These are phyloP conservation scores for Pichia gijzeniarum DNA, from an alignment of 805 yeast species.

Conservation along the genomic window DNA sequence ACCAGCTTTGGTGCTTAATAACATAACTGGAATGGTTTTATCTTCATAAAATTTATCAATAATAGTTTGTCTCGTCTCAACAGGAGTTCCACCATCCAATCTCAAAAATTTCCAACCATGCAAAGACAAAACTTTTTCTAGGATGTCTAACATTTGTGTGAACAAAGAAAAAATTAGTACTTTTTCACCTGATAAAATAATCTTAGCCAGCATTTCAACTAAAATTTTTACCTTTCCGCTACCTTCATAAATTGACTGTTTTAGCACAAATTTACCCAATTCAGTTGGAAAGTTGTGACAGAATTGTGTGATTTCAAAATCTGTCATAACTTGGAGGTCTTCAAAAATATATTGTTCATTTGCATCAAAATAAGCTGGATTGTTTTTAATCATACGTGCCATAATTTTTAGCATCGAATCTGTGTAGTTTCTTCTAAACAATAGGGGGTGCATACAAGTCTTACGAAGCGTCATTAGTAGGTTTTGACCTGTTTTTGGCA, in stretches of 20 bases:
- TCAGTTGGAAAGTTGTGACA: slow-evolving; percentile 71
- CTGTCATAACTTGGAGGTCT: slow-evolving; percentile 94
- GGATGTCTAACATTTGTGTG: slow-evolving; percentile 84
- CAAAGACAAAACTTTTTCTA: slow-evolving; percentile 66
- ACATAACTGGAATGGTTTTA: slow-evolving; percentile 71
- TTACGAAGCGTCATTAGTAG: slow-evolving; percentile 85
- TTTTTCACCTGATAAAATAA: slow-evolving; percentile 53
- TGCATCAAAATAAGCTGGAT: slow-evolving; percentile 72
- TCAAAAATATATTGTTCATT: slow-evolving; percentile 72
- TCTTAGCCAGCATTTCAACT: slow-evolving; percentile 47
- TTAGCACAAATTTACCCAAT: slow-evolving; percentile 45
- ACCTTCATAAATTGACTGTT: slow-evolving; percentile 44
- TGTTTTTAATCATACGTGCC: slow-evolving; percentile 75
- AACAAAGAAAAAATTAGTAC: slow-evolving; percentile 83
- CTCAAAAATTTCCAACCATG: slow-evolving; percentile 68
- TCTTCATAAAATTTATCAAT: slow-evolving; percentile 88
- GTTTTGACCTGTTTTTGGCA: slow-evolving; percentile 38
- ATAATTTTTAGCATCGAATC: slow-evolving; percentile 53
- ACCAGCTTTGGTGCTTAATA: slow-evolving; percentile 93
- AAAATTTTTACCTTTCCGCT: slow-evolving; percentile 72
- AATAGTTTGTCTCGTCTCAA: slow-evolving; percentile 85
- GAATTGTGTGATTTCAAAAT: slow-evolving; percentile 73
- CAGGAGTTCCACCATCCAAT: slow-evolving; percentile 90
- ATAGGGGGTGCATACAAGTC: slow-evolving; percentile 86
- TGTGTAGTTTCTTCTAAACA: slow-evolving; percentile 62